These are phyloP conservation scores for Cyphellophora europaea DNA, from an alignment of 2,329 filamentous ascomycete species.

Conservation along the genomic window DNA sequence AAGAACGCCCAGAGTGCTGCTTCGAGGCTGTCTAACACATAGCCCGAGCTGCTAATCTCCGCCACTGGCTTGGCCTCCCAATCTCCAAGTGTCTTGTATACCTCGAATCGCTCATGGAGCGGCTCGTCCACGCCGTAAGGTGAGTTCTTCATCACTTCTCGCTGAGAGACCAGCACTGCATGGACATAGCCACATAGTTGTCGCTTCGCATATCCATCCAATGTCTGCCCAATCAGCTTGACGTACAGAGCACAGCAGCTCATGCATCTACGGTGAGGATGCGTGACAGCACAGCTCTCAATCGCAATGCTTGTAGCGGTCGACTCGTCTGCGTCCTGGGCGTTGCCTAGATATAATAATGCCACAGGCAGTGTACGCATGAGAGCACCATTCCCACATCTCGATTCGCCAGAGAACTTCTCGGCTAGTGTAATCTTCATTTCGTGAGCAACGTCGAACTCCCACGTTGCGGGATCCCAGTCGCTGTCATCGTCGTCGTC, in stretches of 20 bases:
- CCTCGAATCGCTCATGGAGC: constrained; percentile 15
- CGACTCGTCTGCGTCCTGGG: constrained; percentile 11
- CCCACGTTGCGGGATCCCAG: no score
- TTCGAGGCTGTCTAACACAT: constrained; percentile 33
- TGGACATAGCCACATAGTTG: not conserved
- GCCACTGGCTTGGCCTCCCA: constrained; percentile 19
- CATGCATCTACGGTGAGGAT: constrained; percentile 28
- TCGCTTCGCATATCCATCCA: not conserved
- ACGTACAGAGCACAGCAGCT: constrained; percentile 33
- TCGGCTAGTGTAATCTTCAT: not conserved
- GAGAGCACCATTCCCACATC: constrained; percentile 33
- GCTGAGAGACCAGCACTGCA: no score
- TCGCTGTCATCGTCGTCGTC: no score
- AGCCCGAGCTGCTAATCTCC: constrained; percentile 28
- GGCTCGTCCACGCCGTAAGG: constrained; percentile 9
- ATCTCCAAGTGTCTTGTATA: constrained; percentile 15
- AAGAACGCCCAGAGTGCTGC: constrained; percentile 35
- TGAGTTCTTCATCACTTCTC: not conserved
- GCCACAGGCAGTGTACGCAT: constrained; percentile 33
- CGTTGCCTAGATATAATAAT: constrained; percentile 19
- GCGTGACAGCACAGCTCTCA: constrained; percentile 24
- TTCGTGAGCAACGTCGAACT: no score
- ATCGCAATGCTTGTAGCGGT: constrained; percentile 15
- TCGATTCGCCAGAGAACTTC: constrained; percentile 2
- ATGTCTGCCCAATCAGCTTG: constrained; percentile 19